Percentiles rank a stretch among this genome's conserved stretches.
Conservation (phyloP, 306 rosid species). For the Canavalia gladiata region DNA sequence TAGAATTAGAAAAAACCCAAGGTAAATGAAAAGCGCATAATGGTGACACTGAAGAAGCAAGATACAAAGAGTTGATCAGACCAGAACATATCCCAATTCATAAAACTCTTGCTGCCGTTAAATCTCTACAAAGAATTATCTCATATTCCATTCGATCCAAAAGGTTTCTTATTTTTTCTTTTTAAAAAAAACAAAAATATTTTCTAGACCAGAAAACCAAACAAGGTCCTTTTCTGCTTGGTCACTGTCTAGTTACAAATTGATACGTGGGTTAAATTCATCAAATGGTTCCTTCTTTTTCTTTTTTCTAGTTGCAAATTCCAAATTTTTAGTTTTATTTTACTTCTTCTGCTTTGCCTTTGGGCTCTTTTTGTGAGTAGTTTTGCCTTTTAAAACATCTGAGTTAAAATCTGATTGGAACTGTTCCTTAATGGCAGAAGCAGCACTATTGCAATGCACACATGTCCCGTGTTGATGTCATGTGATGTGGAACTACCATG, state of each 20-base stretch:
- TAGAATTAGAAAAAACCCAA: too few relatives aligned
- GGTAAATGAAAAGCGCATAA: too few relatives aligned
- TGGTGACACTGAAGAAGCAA: too few relatives aligned
- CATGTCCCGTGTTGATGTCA: constrained; percentile 43
- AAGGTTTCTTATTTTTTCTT: too few relatives aligned
- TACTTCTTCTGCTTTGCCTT: background rate
- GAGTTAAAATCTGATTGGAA: constrained; percentile 23
- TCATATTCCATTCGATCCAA: too few relatives aligned
- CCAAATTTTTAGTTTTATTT: background rate
- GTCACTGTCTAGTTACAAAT: constrained; percentile 27
- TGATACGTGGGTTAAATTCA: background rate
- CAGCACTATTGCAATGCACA: constrained; percentile 4
- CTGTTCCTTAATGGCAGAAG: constrained; percentile 23
- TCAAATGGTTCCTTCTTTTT: background rate
- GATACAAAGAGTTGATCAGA: too few relatives aligned
- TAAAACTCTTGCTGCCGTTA: too few relatives aligned
- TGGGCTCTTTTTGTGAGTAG: background rate
- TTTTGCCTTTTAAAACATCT: background rate
- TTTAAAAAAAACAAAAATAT: too few relatives aligned
- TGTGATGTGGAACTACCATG: constrained; percentile 29
- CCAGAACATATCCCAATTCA: too few relatives aligned
- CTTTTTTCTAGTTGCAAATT: background rate
- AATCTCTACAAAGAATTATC: too few relatives aligned
- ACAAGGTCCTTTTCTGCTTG: constrained; percentile 14
- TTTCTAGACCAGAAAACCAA: background rate